A percentile compares a stretch with the other conserved stretches of the same genome.
Evolutionary conservation across 805 yeast species (phyloP).

Genomic region (Ogataea trehaloabstinens): DNA sequence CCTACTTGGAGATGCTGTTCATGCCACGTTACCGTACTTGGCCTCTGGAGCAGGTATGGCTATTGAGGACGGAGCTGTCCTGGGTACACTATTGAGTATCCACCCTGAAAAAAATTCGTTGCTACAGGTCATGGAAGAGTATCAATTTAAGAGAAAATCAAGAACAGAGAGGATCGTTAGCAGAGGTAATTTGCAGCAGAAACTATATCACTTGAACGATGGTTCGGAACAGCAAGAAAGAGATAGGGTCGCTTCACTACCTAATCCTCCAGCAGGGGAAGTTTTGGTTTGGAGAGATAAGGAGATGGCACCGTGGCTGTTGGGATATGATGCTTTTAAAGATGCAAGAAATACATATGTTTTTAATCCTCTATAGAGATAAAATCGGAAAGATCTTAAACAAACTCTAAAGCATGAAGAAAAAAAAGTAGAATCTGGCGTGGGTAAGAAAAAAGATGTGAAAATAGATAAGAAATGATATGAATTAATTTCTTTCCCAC

Average conservation of each 20-base stretch:
- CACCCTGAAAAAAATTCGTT: slow-evolving; percentile 21
- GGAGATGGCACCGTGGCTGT: slow-evolving; percentile 28
- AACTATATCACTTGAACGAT: slow-evolving; percentile 30
- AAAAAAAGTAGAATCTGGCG: too few relatives aligned
- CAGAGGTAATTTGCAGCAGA: slow-evolving; percentile 20
- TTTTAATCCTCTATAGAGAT: too few relatives aligned
- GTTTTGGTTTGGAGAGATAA: slow-evolving; percentile 27
- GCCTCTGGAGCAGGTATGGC: slow-evolving; percentile 37
- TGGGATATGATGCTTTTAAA: slow-evolving; percentile 27
- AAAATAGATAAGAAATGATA: too few relatives aligned
- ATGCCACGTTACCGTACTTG: slow-evolving; percentile 34
- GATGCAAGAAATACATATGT: slow-evolving; percentile 26
- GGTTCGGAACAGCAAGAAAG: slow-evolving; percentile 28
- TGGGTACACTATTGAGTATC: slow-evolving; percentile 22
- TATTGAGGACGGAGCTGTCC: slow-evolving; percentile 33
- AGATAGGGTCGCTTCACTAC: slow-evolving; percentile 17
- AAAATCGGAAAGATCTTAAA: slow-evolving; percentile 1
- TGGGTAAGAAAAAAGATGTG: too few relatives aligned
- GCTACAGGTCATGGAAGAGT: slow-evolving; percentile 17
- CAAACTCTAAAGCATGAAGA: too few relatives aligned
- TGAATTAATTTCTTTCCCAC: too few relatives aligned
- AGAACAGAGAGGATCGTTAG: slow-evolving; percentile 29
- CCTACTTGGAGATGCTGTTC: slow-evolving; percentile 33
- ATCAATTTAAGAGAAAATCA: slow-evolving; percentile 23
- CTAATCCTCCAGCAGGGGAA: slow-evolving; percentile 23